Conservation (phyloP, 2,329 filamentous ascomycete genomes). For the Pseudocercospora vitis region DNA sequence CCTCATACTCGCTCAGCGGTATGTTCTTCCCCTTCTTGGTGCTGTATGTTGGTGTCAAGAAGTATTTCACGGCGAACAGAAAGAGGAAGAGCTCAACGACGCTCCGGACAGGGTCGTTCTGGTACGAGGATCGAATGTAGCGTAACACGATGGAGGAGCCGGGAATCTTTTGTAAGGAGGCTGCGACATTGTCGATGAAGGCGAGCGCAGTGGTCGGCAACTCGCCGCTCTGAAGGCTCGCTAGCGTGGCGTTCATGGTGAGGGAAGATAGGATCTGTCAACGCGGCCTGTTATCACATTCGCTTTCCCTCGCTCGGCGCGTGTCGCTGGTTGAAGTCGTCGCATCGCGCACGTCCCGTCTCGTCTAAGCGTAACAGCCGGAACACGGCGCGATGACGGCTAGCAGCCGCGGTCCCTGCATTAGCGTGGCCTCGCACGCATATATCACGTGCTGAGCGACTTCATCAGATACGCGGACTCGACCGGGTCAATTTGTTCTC, state of each 20-base stretch:
- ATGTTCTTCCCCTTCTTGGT: slow-evolving; percentile 89
- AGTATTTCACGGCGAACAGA: slow-evolving; percentile 91
- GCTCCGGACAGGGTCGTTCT: slow-evolving; percentile 91
- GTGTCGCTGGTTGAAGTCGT: neutral
- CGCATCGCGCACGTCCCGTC: neutral
- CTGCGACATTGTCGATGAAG: slow-evolving; percentile 56
- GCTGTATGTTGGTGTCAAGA: slow-evolving; percentile 87
- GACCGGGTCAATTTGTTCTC: neutral
- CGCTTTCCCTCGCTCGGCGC: neutral
- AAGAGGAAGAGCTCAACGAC: slow-evolving; percentile 91
- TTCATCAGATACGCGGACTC: too few species aligned
- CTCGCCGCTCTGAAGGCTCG: slow-evolving; percentile 51
- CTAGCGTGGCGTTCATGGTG: slow-evolving; percentile 27
- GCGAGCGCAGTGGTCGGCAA: slow-evolving; percentile 55
- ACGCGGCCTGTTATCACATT: neutral
- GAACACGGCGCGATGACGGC: slow-evolving; percentile 1
- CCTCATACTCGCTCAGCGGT: slow-evolving; percentile 88
- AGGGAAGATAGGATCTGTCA: too few species aligned
- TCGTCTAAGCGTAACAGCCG: neutral
- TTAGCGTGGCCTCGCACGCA: neutral
- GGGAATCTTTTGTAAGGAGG: slow-evolving; percentile 80
- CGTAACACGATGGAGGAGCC: slow-evolving; percentile 91
- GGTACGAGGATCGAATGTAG: slow-evolving; percentile 96
- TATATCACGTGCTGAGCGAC: neutral
- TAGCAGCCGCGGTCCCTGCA: neutral